Base-by-base conservation (phyloP, 305 asterid genomes). In the Fraxinus greggii region DNA sequence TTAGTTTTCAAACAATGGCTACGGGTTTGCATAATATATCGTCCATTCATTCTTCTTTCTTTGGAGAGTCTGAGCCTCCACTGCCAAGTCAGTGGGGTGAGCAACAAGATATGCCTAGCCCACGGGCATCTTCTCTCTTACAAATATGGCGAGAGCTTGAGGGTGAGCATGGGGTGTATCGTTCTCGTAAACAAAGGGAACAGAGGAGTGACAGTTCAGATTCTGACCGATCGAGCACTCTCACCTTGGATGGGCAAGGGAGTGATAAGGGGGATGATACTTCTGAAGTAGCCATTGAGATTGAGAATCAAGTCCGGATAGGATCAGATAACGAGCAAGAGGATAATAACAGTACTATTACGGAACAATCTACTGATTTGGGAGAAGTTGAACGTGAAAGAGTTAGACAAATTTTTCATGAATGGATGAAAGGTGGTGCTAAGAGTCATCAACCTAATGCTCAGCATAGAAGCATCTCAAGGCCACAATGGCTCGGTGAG, bases 121-220 rank as follows among this genome's bases (percentile, higher is more conserved):
- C 92, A 56, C 78, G 89, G 86, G 93, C 97, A 38, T 92, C 98
- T 79, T 91, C 98, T 76, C 82, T 95, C 84, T 82, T 91, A 88
- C 93, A 92, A 86, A 90, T 93, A 93, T 95, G 98, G 98, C 88
- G 93, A 77, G 97, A 92, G 89, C 86, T 93, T 15, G 98, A 94
- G 89, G 92, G 92, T 83, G 98, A 83, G 69, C 69, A 59, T 21
- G 69, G 31, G 86, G 87, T 87, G 92, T 88, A 81, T 81, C 90
- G 79, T 85, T 82, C 92, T 31, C 79, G 38, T 81, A 87, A 88
- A 85, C 79, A 86, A 75, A 87, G 87, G 82, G 85, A 61, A 29
- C 85, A 12, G 74, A 87, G 84, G 76, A 88, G 86, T 84, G 86
- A 82, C 29, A 78, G 83, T 69, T 82, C 83, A 8, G 82, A 78